A percentile compares a stretch with the other conserved stretches of the same genome.
Evolutionary conservation across 2,329 filamentous ascomycete species (phyloP).

Genomic region (Colletotrichum sojae): DNA sequence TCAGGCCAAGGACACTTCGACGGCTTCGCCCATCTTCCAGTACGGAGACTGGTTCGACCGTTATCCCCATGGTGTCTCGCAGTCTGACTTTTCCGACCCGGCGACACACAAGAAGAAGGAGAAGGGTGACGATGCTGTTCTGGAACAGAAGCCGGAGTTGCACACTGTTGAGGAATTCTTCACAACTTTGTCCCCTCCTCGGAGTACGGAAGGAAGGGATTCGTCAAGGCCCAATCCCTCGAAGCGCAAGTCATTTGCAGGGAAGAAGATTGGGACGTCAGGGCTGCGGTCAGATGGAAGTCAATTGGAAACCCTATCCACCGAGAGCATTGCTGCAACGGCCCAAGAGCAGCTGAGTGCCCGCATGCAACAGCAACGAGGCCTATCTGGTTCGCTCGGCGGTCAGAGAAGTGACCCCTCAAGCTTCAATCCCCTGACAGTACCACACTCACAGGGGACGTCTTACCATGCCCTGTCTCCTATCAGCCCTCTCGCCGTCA

Average conservation of each 20-base stretch:
- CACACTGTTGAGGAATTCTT: constrained; percentile 97
- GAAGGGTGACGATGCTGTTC: constrained; percentile 86
- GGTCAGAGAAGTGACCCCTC: constrained; percentile 57
- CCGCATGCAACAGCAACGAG: constrained; percentile 56
- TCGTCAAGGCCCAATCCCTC: constrained; percentile 27
- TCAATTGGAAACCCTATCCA: constrained; percentile 40
- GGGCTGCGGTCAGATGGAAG: constrained; percentile 39
- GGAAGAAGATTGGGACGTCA: constrained; percentile 51
- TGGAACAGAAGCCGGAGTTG: constrained; percentile 91
- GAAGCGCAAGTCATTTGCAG: constrained; percentile 54
- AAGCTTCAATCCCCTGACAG: constrained; percentile 58
- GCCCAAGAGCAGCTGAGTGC: constrained; percentile 53
- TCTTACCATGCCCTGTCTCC: constrained; percentile 66
- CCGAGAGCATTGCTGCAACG: constrained; percentile 50
- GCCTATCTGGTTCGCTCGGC: constrained; percentile 58
- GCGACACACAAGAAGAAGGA: constrained; percentile 78
- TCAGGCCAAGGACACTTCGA: constrained; percentile 61
- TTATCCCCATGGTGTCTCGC: constrained; percentile 92
- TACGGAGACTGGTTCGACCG: constrained; percentile 98
- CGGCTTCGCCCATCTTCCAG: constrained; percentile 81
- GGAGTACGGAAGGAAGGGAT: constrained; percentile 58
- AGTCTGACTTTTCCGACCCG: constrained; percentile 86
- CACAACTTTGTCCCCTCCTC: constrained; percentile 79
- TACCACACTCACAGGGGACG: constrained; percentile 57
- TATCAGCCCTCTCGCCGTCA: constrained; percentile 64